Percentiles rank a stretch among this genome's conserved stretches.
These are phyloP conservation scores for Paraglomus occultum DNA, from an alignment of 192 early-diverging fungal genomes.

Conservation along the genomic window DNA sequence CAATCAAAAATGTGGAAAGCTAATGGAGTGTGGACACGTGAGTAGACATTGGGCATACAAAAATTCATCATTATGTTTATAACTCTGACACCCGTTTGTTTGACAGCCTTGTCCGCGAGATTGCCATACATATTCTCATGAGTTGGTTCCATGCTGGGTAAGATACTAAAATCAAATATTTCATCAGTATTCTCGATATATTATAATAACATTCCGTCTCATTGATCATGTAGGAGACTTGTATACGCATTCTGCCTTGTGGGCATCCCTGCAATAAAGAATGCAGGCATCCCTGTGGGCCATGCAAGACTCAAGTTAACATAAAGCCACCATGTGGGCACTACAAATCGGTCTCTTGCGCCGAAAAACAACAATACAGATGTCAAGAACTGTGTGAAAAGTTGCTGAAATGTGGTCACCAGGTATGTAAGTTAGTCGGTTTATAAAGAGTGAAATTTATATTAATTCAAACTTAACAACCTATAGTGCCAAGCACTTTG, in stretches of 20 bases:
- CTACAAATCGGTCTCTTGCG: neutral
- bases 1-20: neutral
- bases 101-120: constrained; percentile 3
- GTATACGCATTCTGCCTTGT: constrained; percentile 10
- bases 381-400: neutral
- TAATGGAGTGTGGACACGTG: constrained; percentile 19
- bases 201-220: neutral
- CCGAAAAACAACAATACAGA: neutral
- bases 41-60: neutral
- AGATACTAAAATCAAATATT: neutral
- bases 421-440: too few relatives aligned
- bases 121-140: constrained; percentile 17
- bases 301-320: neutral
- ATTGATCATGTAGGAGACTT: constrained; percentile 6
- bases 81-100: neutral
- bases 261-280: constrained; percentile 13
- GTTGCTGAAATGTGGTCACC: too few relatives aligned
- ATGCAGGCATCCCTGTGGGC: constrained; percentile 9
- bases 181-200: neutral
- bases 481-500: too few relatives aligned
- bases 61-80: neutral
- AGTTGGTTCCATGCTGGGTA: constrained; percentile 10
- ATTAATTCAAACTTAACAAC: too few relatives aligned
- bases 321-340: constrained; percentile 5
- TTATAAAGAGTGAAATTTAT: too few relatives aligned